Conservation (phyloP, 2,329 filamentous ascomycete species). For the Endothia cerciana region DNA sequence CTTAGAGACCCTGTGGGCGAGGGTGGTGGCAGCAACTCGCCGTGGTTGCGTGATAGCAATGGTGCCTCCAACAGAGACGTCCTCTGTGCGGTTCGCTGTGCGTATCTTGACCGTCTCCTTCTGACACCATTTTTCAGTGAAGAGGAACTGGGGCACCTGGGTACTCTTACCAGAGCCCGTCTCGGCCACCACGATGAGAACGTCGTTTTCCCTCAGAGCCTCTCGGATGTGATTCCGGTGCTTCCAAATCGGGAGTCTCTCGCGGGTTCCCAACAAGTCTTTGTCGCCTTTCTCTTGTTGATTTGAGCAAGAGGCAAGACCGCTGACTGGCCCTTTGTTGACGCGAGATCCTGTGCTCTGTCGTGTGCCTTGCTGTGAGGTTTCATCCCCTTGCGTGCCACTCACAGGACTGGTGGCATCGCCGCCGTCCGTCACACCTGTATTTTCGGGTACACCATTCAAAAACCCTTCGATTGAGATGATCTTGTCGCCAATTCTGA, state of each 20-base stretch:
- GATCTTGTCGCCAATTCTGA: slow-evolving; percentile 52
- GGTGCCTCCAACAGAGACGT: slow-evolving; percentile 69
- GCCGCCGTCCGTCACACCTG: slow-evolving; percentile 20
- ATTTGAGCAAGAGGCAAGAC: background rate
- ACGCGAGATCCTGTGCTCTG: background rate
- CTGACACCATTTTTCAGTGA: slow-evolving; percentile 77
- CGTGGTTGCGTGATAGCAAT: slow-evolving; percentile 95
- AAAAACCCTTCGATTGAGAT: slow-evolving; percentile 57
- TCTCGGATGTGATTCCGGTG: slow-evolving; percentile 71
- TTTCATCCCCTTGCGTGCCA: background rate
- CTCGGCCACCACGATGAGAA: slow-evolving; percentile 87
- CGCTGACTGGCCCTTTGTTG: slow-evolving; percentile 34
- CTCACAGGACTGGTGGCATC: background rate
- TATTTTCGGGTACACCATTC: slow-evolving; percentile 38
- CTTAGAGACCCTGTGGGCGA: slow-evolving; percentile 84
- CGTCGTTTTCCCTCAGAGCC: slow-evolving; percentile 67
- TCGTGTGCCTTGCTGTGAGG: slow-evolving; percentile 3
- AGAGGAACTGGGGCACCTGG: slow-evolving; percentile 90
- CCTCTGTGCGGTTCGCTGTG: slow-evolving; percentile 39
- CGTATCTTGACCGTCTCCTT: slow-evolving; percentile 57
- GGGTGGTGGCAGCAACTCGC: slow-evolving; percentile 88
- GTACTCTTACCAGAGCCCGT: slow-evolving; percentile 98
- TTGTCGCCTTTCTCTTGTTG: slow-evolving; percentile 19
- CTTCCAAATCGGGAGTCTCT: slow-evolving; percentile 79
- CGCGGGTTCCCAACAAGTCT: slow-evolving; percentile 50